Evolutionary conservation across 208 protist genomes (phyloP).

Genomic region (Acanthamoeba sp.): DNA sequence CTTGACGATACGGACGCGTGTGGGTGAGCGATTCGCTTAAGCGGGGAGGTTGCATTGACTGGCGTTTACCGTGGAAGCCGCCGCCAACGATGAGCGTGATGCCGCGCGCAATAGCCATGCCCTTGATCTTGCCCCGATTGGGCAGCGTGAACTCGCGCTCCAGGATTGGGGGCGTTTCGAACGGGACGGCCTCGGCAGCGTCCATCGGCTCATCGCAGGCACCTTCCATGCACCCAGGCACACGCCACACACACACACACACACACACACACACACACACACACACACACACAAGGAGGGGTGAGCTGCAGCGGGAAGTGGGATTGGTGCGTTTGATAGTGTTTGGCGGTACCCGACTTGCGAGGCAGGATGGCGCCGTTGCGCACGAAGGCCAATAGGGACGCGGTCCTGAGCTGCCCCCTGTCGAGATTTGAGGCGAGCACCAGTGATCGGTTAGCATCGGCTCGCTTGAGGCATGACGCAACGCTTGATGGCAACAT

Average conservation of each 20-base stretch:
- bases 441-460: background rate
- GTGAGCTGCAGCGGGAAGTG: background rate
- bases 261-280: background rate
- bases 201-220: constrained; percentile 91
- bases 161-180: constrained; percentile 90
- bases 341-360: constrained; percentile 84
- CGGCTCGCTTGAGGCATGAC: background rate
- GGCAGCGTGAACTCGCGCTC: constrained; percentile 90
- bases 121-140: constrained; percentile 87
- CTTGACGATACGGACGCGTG: background rate
- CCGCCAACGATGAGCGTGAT: constrained; percentile 96
- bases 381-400: constrained; percentile 93
- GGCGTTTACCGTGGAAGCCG: constrained; percentile 92
- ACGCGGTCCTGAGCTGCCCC: background rate
- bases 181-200: constrained; percentile 87
- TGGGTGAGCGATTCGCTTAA: too few species aligned
- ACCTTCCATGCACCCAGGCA: background rate
- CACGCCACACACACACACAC: too few species aligned
- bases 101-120: constrained; percentile 94
- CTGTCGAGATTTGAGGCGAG: background rate
- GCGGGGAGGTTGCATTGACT: too few species aligned
- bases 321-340: background rate
- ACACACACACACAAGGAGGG: background rate
- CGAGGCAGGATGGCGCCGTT: constrained; percentile 95
- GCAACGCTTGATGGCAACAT: too few species aligned